Base-by-base conservation (phyloP, 2,329 filamentous ascomycete species). In the Colletotrichum limetticola region DNA sequence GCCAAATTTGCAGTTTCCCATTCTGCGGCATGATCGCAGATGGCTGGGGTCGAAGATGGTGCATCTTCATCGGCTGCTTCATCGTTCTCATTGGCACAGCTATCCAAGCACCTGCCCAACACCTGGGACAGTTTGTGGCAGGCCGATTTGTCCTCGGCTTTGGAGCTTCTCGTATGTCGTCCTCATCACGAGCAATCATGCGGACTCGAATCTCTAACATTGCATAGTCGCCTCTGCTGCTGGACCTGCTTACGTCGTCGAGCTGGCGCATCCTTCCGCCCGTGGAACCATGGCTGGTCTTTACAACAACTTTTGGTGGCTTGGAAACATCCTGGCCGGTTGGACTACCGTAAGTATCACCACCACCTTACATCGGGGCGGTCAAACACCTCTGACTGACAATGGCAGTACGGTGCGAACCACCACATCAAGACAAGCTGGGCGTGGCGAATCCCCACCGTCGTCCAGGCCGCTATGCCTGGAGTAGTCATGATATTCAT, bases 191-290 rank as follows among this genome's bases (percentile, higher is more conserved):
- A 56, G 11, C 22, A 52, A 8, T 7, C 37, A 19, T 1, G 22
- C 35, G 58, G 24, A 56, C 0, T 2, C 37, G 3, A 30, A 22
- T 22, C 26, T 28, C 12, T n/a, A n/a, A 49, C 28, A 19, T 8
- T 24, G 0, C n/a, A 7, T 61, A 72, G 70, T 92, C 66, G 88
- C 88, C 3, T 87, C 88, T 2, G 87, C 88, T 9, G 89, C 90
- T 4, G 90, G 87, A 0, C 91, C 91, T 0, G 87, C 89, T 6
- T 92, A 91, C 77, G 88, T 88, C 4, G 89, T 90, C 56, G 91
- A 93, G 77, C 85, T 91, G 53, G 86, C 90, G 0, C 91, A 92
- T 76, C 91, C 91, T 0, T 86, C 87, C 1, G 91, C 89, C 79
- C 85, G 91, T 75, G 90, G 89, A 26, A 66, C 73, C 52, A 74